Evolutionary conservation across 345 rosid species (phyloP), one percentile per base, ranked within the genome.

Genomic region (Conringia planisiliqua): DNA sequence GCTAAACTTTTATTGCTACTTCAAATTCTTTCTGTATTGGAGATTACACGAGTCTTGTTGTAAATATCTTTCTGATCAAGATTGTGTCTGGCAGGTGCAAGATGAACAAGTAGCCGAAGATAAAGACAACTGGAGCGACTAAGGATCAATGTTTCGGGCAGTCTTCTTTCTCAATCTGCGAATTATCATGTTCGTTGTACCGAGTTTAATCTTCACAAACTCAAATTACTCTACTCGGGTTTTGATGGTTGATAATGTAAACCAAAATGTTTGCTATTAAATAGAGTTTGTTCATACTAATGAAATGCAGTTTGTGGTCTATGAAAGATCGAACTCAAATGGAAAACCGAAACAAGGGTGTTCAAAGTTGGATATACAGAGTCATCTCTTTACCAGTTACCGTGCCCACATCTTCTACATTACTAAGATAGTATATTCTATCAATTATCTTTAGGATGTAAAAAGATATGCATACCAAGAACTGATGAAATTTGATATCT

Each of bases 61-160:
- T 70, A 56, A 29, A 65, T 60, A 66, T 44, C 50, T 22, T 8
- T 62, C 40, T 70, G 55, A 61, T 71, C 44, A 50, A 17, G 35
- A 32, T 70, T 17, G 27, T 50, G 22, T 66, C 2, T 22, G 56
- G 78, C 56, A 66, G 64, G 50, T 47, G 81, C 84, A 90, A 86
- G 93, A 86, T 35, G 81, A 54, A 44, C 47, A 47, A 47, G 62
- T 62, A 20, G 66, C 75, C 14, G 83, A 81, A 75, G 97, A 93
- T 73, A 72, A 63, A 70, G 94, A 93, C 76, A 83, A 82, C 59
- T 88, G 98, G 93, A 89, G 93, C 20, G 94, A 93, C 80, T 56
- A 62, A 68, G 29, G 11, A 26, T 9, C 18, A 46, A 61, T 8
- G 56, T 61, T 32, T 11, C 27, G 20, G 12, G 7, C 9, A 64